These are phyloP conservation scores for Coemansia sp. DNA, from an alignment of 192 early-diverging fungal genomes.

Conservation along the genomic window DNA sequence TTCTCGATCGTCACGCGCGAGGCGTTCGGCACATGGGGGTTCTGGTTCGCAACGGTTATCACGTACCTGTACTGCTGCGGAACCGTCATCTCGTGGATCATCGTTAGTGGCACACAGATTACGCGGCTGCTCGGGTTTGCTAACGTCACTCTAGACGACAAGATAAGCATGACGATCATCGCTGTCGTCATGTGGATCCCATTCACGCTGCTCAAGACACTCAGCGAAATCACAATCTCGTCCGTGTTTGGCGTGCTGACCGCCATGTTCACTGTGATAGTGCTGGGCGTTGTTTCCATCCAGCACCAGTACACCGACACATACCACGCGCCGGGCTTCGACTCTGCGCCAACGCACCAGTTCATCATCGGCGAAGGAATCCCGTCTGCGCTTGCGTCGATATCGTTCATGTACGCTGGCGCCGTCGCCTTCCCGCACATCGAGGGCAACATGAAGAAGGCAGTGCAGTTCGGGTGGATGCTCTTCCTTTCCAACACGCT, in stretches of 20 bases:
- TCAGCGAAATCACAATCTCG: conserved; percentile 78
- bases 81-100: conserved; percentile 68
- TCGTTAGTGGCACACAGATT: conserved; percentile 73
- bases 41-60: conserved; percentile 57
- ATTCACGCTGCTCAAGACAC: conserved; percentile 72
- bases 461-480: conserved; percentile 67
- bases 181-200: conserved; percentile 70
- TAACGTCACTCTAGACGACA: conserved; percentile 41
- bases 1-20: conserved; percentile 65
- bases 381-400: conserved; percentile 73
- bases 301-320: conserved; percentile 44
- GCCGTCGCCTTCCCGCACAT: conserved; percentile 84
- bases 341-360: conserved; percentile 42
- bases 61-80: conserved; percentile 67
- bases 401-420: conserved; percentile 82
- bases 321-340: conserved; percentile 37
- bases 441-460: conserved; percentile 76
- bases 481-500: conserved; percentile 61
- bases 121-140: conserved; percentile 56
- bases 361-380: conserved; percentile 67
- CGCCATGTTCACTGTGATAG: conserved; percentile 63
- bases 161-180: conserved; percentile 68
- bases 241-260: conserved; percentile 73
- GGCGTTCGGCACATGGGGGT: conserved; percentile 69
- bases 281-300: conserved; percentile 38